Evolutionary conservation across 495 filamentous ascomycete genomes (phyloP), one percentile per base, ranked within the genome.

Genomic region (Stereocaulon alpinum): DNA sequence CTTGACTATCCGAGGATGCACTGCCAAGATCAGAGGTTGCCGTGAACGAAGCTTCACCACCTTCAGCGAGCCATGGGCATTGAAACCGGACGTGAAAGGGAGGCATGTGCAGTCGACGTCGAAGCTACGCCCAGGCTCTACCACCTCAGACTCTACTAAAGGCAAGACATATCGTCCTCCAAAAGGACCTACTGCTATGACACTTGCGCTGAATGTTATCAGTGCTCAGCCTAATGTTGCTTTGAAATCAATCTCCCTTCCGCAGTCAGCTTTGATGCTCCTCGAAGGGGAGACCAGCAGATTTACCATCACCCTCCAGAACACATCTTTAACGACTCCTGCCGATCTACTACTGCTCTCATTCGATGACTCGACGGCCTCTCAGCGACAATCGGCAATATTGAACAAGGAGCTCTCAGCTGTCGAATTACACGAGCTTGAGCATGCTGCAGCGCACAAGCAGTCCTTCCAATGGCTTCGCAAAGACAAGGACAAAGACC

Each of bases 221-320:
- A 75, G 80, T 6, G 74, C 79, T 48, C 91, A 96, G 68, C 93
- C 93, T 2, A 72, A 87, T 5, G 71, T 96, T 11, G 72, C 84
- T 1, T 77, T 96, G 14, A 85, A 87, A 59, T 86, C 84, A 5
- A 83, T 84, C 41, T 87, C 87, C 27, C 78, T 95, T 10, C 83
- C 86, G 0, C 91, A 96, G 67, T 87, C 87, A 17, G 89, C 92
- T 34, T 74, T 95, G 50, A 95, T 95, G 89, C 77, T 96, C 56
- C 76, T 96, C 15, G 91, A 95, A 71, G 91, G 91, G 15, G 91
- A 97, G 70, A 78, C 79, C 17, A 83, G 82, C 63, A 74, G 74
- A 1, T 96, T 97, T 62, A 84, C 78, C 2, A 80, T 95, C 43
- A 93, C 89, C 0, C 72, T 97, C 40, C 80, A 85, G 59, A 96